These are phyloP conservation scores for Sophora flavescens DNA, from an alignment of 306 rosid species.

Conservation along the genomic window DNA sequence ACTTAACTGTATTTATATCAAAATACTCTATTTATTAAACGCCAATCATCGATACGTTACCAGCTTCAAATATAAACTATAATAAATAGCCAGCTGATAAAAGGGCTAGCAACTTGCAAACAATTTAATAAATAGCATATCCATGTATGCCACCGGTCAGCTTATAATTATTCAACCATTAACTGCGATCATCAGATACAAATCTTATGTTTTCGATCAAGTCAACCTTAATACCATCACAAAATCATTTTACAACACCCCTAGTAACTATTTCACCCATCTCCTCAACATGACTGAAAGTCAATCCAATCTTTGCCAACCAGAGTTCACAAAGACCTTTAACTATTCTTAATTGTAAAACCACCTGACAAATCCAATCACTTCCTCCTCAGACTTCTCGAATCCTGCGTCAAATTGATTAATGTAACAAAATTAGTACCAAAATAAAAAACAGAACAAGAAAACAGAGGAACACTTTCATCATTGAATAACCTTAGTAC, in stretches of 20 bases:
- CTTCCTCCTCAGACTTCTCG: conserved; percentile 36
- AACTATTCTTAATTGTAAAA: neutral
- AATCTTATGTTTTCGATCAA: conserved; percentile 46
- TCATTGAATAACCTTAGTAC: neutral
- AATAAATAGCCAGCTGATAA: conserved; percentile 32
- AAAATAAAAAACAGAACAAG: neutral
- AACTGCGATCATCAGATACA: conserved; percentile 50
- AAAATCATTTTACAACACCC: conserved; percentile 36
- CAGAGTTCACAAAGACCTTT: conserved; percentile 23
- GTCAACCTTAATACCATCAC: conserved; percentile 49
- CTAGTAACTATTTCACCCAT: conserved; percentile 14
- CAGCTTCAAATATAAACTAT: conserved; percentile 37
- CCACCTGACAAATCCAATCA: conserved; percentile 39
- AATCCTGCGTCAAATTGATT: conserved; percentile 63
- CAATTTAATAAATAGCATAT: conserved; percentile 37
- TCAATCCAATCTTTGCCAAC: conserved; percentile 33
- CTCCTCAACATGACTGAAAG: conserved; percentile 40
- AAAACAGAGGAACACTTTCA: conserved; percentile 12
- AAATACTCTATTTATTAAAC: conserved; percentile 30
- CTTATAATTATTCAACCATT: conserved; percentile 24
- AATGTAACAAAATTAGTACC: conserved; percentile 37
- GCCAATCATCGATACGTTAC: conserved; percentile 29
- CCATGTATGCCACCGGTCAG: conserved; percentile 41
- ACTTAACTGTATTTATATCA: conserved; percentile 28
- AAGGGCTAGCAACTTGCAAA: conserved; percentile 42